Evolutionary conservation across 1,284 basidiomycete genomes (phyloP), one percentile per base, ranked within the genome.

Genomic region (Tetrapyrgos nigripes): DNA sequence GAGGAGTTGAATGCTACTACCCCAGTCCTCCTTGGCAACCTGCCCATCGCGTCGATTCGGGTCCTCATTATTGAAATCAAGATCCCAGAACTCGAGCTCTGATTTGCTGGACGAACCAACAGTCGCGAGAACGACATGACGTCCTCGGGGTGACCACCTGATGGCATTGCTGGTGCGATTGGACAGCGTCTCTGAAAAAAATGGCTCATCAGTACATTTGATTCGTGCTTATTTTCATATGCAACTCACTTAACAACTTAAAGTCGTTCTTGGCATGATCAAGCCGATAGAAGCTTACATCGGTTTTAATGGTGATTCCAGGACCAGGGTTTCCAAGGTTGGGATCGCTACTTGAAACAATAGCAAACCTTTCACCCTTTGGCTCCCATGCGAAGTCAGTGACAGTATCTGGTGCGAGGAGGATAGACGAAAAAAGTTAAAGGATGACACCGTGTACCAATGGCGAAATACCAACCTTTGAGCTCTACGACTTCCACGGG

Each of bases 361-460:
- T 93, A 50, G 94, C 95, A 76, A 99, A 99, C 57, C 97, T 92
- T 70, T 93, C 92, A 64, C 97, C 96, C 70, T 91, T 91, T 14
- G 97, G 97, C 77, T 99, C 97, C 97, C 97, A 99, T 50, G 96
- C 96, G 75, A 99, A 99, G 67, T 97, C 94, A 53, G 92, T 93
- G 54, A 98, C 97, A 48, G 95, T 90, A 73, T 99, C 97, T 96
- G 69, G 53, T 29, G 50, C 29, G 33, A 49, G 50, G 28, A 58
- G 27, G 60, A 43, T 57, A 14, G 50, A 50, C 43, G n/a, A 49
- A 24, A 17, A 4, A 26, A 21, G n/a, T 37, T 49, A 26, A 23
- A 70, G 28, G 66, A 56, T 8, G 47, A 17, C 50, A 54, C 47
- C 47, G 45, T 24, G 4, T 50, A 23, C 50, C 31, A 62, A 53